Evolutionary conservation across 2,329 filamentous ascomycete genomes (phyloP).

Genomic region (Botrytis deweyae): DNA sequence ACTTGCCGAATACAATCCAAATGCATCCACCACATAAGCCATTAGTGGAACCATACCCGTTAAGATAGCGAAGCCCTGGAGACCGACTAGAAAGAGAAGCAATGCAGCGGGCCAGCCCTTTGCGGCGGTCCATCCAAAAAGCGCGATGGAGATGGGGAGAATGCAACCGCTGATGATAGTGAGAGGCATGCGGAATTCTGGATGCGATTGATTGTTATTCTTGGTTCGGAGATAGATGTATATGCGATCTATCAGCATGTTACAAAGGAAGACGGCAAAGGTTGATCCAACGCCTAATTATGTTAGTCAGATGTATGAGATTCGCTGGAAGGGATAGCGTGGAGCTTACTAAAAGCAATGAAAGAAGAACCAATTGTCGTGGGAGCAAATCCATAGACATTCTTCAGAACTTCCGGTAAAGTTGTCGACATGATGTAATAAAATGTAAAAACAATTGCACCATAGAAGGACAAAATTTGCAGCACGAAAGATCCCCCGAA

Average conservation of each 20-base stretch:
- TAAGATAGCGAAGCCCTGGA: slow-evolving; percentile 52
- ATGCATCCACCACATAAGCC: slow-evolving; percentile 55
- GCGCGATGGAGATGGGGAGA: slow-evolving; percentile 54
- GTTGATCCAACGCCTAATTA: slow-evolving; percentile 31
- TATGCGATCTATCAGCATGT: slow-evolving; percentile 37
- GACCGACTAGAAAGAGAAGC: slow-evolving; percentile 47
- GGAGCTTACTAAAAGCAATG: slow-evolving; percentile 50
- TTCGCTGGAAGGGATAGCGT: neutral
- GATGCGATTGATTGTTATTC: slow-evolving; percentile 35
- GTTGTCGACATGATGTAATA: slow-evolving; percentile 50
- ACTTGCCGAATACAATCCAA: slow-evolving; percentile 41
- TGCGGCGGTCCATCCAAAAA: slow-evolving; percentile 56
- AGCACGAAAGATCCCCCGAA: slow-evolving; percentile 53
- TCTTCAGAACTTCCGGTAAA: slow-evolving; percentile 44
- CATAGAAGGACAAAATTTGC: slow-evolving; percentile 45
- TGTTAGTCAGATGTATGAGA: neutral
- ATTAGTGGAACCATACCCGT: slow-evolving; percentile 46
- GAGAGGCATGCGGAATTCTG: slow-evolving; percentile 64
- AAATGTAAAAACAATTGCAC: slow-evolving; percentile 44
- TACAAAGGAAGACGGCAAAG: slow-evolving; percentile 46
- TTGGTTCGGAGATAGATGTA: slow-evolving; percentile 28
- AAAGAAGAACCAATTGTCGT: slow-evolving; percentile 54
- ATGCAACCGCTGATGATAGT: slow-evolving; percentile 53
- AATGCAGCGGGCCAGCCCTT: slow-evolving; percentile 51
- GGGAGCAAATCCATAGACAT: slow-evolving; percentile 46